phyloP scores from a whole-genome alignment of 306 rosid genomes.

The Prinsepia uniflora region DNA sequence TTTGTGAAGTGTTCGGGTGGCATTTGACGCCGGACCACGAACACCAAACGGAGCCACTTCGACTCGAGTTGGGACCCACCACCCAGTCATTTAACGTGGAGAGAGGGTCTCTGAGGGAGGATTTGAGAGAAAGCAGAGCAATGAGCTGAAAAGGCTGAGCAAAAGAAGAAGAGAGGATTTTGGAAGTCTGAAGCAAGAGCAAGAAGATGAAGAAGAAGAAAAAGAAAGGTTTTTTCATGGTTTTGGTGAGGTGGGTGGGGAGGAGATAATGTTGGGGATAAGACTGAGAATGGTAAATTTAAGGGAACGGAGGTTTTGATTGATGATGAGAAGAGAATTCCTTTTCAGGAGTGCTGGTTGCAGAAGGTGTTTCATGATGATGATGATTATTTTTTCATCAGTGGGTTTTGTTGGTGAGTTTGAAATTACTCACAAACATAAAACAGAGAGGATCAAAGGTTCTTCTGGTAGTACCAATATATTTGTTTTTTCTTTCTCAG shows the following conservation, averaged over 20 bases:
- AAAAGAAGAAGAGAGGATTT: slow-evolving; percentile 39
- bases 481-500: too few relatives aligned
- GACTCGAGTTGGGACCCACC: slow-evolving; percentile 30
- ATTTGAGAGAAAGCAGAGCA: slow-evolving; percentile 62
- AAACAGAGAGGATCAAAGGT: slow-evolving; percentile 6
- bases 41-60: slow-evolving; percentile 62
- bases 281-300: slow-evolving; percentile 29
- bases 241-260: slow-evolving; percentile 31
- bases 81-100: slow-evolving; percentile 69
- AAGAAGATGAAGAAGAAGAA: slow-evolving; percentile 32
- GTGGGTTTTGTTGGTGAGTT: slow-evolving; percentile 82
- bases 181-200: slow-evolving; percentile 34
- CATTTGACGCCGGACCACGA: slow-evolving; percentile 84
- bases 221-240: slow-evolving; percentile 55
- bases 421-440: slow-evolving; percentile 16
- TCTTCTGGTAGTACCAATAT: not conserved
- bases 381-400: slow-evolving; percentile 41
- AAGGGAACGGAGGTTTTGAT: slow-evolving; percentile 73
- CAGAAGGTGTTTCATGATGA: slow-evolving; percentile 87
- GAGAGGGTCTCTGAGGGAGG: slow-evolving; percentile 62
- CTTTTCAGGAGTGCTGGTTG: slow-evolving; percentile 90
- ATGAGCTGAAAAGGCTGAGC: slow-evolving; percentile 49
- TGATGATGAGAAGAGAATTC: slow-evolving; percentile 31
- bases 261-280: slow-evolving; percentile 30
- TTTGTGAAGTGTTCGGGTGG: slow-evolving; percentile 49